phyloP scores from a whole-genome alignment of 495 filamentous ascomycete genomes.

The Cenococcum geophilum region DNA sequence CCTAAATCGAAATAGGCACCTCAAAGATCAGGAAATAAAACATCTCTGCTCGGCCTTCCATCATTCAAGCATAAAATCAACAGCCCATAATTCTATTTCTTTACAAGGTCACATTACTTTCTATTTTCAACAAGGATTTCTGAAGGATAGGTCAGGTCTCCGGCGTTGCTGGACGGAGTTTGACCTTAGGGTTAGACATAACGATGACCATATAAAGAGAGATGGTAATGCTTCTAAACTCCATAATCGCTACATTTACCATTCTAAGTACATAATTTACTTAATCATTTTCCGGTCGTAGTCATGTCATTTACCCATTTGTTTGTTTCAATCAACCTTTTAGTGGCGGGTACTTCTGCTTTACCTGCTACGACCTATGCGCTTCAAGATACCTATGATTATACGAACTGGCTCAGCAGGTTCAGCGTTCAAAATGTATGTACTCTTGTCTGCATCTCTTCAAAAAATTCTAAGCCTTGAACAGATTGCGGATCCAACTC shows the following conservation, averaged over 20 bases:
- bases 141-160: too few species aligned
- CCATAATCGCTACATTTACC: too few species aligned
- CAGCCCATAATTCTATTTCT: not conserved
- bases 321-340: not conserved
- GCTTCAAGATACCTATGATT: constrained; percentile 26
- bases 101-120: not conserved
- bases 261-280: too few species aligned
- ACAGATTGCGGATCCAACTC: constrained; percentile 27
- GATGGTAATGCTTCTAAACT: too few species aligned
- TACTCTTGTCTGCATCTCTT: not conserved
- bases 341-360: not conserved
- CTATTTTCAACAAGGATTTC: not conserved
- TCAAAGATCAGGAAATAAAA: not conserved
- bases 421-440: constrained; percentile 25
- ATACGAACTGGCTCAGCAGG: constrained; percentile 27
- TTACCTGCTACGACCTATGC: constrained; percentile 11
- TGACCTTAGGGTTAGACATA: too few species aligned
- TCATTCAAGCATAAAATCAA: not conserved
- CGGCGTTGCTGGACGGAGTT: too few species aligned
- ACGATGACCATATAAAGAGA: too few species aligned
- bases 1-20: not conserved
- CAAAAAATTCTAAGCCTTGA: not conserved
- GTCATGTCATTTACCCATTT: not conserved
- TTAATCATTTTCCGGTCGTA: too few species aligned
- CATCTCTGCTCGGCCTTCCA: not conserved